Evolutionary conservation across 2,329 filamentous ascomycete genomes (phyloP).

Genomic region (Curvularia hawaiiensis): DNA sequence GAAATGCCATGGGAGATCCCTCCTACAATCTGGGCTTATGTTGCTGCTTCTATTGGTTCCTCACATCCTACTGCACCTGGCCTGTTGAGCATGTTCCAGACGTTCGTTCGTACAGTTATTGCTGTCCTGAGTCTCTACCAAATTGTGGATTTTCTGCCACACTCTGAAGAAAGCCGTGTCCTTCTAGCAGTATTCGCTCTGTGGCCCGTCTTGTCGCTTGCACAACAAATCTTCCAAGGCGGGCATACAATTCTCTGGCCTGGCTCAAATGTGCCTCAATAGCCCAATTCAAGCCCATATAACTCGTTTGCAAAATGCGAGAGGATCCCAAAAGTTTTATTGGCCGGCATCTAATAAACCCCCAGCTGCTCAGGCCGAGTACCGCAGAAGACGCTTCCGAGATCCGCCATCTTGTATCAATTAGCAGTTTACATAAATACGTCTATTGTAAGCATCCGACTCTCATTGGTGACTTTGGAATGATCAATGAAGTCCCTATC

Average conservation of each 20-base stretch:
- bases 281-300: neutral
- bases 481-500: constrained; percentile 47
- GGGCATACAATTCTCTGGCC: neutral
- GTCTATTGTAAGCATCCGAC: constrained; percentile 49
- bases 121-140: neutral
- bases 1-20: constrained; percentile 5
- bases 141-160: neutral
- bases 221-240: neutral
- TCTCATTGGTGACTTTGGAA: constrained; percentile 59
- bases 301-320: constrained; percentile 1
- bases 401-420: constrained; percentile 56
- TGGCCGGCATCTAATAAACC: constrained; percentile 45
- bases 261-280: neutral
- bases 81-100: neutral
- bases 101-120: neutral
- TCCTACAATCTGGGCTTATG: constrained; percentile 3
- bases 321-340: constrained; percentile 36
- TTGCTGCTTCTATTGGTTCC: neutral
- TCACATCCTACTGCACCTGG: neutral
- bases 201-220: constrained; percentile 3
- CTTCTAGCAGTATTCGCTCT: neutral
- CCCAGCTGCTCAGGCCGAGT: constrained; percentile 43
- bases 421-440: constrained; percentile 54
- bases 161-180: neutral
- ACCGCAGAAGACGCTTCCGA: constrained; percentile 50